A percentile compares a stretch with the other conserved stretches of the same genome.
Conservation (phyloP, 495 filamentous ascomycete genomes). For the Aspergillus sclerotiicarbonarius region DNA sequence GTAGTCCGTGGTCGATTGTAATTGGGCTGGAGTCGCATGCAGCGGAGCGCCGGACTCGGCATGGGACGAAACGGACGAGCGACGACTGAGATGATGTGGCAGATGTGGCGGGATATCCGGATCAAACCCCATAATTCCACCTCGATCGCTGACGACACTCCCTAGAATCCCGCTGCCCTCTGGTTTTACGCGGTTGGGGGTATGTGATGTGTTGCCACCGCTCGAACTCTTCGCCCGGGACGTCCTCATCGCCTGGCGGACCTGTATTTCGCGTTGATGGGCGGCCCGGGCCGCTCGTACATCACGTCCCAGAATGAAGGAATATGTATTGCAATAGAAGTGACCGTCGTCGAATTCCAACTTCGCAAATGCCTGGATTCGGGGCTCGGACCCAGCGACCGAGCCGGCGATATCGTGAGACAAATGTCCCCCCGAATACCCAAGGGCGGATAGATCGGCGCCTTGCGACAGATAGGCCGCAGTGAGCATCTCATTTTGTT, state of each 20-base stretch:
- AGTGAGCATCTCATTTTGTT: conserved; percentile 43
- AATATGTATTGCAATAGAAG: conserved; percentile 70
- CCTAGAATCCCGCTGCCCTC: conserved; percentile 48
- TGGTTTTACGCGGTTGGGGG: conserved; percentile 45
- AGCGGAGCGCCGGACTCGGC: conserved; percentile 35
- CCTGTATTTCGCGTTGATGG: conserved; percentile 46
- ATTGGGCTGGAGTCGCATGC: conserved; percentile 44
- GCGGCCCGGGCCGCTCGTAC: conserved; percentile 53
- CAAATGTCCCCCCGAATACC: conserved; percentile 26
- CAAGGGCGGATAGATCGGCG: conserved; percentile 40
- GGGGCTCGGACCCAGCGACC: conserved; percentile 45
- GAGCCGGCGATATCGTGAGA: conserved; percentile 36
- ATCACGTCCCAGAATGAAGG: conserved; percentile 65
- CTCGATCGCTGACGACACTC: conserved; percentile 58
- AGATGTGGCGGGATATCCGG: conserved; percentile 45
- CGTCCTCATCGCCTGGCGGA: conserved; percentile 39
- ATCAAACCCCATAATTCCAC: conserved; percentile 58
- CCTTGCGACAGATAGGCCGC: conserved; percentile 42
- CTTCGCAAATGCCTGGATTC: conserved; percentile 64
- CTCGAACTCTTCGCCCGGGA: conserved; percentile 49
- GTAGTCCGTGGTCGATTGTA: conserved; percentile 44
- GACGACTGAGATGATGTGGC: conserved; percentile 42
- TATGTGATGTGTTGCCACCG: conserved; percentile 45
- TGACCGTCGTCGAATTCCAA: conserved; percentile 68
- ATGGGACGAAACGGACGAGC: conserved; percentile 49